Base-by-base conservation (phyloP, 257 asterid species). In the Capsicum rhomboideum region DNA sequence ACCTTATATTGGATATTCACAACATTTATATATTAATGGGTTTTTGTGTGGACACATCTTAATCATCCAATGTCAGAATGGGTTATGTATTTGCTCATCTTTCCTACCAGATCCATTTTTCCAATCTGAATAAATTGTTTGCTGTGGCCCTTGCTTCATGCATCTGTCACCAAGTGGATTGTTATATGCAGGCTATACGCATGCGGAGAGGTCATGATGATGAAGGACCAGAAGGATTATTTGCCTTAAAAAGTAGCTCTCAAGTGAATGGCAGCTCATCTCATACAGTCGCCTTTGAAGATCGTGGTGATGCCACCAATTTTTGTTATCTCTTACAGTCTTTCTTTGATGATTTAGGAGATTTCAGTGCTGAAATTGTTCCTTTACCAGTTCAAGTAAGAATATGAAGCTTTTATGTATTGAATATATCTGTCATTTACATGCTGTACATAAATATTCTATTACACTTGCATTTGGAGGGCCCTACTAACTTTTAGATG, bases 201-300 rank as follows among this genome's bases (percentile, higher is more conserved):
- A 92, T 95, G 98, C 91, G 46, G 84, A 87, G 91, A 83, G 89
- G 90, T 79, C 68, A 31, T 23, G 87, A 84, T 66, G 96, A 87
- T 44, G 88, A 88, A 86, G 89, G 91, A 78, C 87, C 83, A 20
- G 88, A 78, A 77, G 97, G 97, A 77, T 88, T 89, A 23, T 93
- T 88, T 80, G 87, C 92, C 59, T 61, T 93, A 61, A 91, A 83
- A 88, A 85, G 89, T 85, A 56, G 81, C 85, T 88, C 97, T 29
- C 84, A 29, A 69, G 54, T 82, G 46, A 84, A 85, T 18, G 88
- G 83, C 78, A 85, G 31, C 11, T 78, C 69, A 74, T 89, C 99
- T 88, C 91, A 90, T 82, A 86, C 89, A 28, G 97, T 96, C 69
- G 95, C 95, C 46, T 96, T 96, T 88, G 95, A 95, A 86, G 98